A percentile compares a stretch with the other conserved stretches of the same genome.
These are phyloP conservation scores for Flaveria ramosissima DNA, from an alignment of 129 eudicot genomes.

Conservation along the genomic window DNA sequence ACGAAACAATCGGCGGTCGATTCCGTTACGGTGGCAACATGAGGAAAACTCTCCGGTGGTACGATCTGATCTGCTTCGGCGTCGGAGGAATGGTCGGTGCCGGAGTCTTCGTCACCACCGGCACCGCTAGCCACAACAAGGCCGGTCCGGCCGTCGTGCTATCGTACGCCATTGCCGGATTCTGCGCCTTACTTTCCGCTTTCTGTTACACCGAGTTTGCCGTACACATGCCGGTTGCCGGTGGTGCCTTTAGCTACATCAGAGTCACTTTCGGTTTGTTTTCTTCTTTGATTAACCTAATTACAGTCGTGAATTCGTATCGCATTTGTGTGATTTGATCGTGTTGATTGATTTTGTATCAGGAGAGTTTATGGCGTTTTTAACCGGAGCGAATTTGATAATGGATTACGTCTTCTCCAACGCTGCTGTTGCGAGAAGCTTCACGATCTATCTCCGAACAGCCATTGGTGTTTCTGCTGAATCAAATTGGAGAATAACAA, in stretches of 20 bases:
- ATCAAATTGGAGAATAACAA: constrained; percentile 59
- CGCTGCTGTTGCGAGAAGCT: constrained; percentile 97
- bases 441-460: constrained; percentile 79
- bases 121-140: constrained; percentile 51
- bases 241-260: constrained; percentile 96
- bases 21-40: constrained; percentile 60
- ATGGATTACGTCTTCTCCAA: constrained; percentile 90
- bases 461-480: constrained; percentile 64
- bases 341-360: neutral
- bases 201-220: constrained; percentile 99
- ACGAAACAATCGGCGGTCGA: constrained; percentile 60
- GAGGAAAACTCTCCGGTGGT: constrained; percentile 68
- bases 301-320: neutral
- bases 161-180: constrained; percentile 96
- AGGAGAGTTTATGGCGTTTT: constrained; percentile 74
- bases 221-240: constrained; percentile 97
- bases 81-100: constrained; percentile 99
- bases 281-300: neutral
- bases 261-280: constrained; percentile 76
- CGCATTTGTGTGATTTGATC: constrained; percentile 24
- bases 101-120: constrained; percentile 94
- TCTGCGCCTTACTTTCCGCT: constrained; percentile 93
- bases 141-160: constrained; percentile 87
- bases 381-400: constrained; percentile 88
- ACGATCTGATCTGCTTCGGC: constrained; percentile 86